Evolutionary conservation across 495 filamentous ascomycete genomes (phyloP).

Genomic region (Talaromyces ruber): DNA sequence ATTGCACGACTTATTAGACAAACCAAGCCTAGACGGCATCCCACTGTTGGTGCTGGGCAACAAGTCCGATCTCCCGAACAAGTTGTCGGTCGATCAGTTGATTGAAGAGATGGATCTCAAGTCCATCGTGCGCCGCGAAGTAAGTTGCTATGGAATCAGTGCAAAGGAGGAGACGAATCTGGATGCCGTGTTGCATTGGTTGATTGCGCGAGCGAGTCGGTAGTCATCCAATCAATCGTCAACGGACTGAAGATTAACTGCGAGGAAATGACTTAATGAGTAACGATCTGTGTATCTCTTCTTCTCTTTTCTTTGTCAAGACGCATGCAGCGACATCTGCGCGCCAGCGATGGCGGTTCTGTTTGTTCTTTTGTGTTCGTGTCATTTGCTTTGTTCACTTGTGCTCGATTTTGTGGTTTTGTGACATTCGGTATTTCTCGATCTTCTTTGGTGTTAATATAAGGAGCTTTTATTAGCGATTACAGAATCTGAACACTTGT

Average conservation of each 20-base stretch:
- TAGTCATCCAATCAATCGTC: not conserved
- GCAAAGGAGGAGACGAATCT: conserved; percentile 98
- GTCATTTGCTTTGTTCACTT: not conserved
- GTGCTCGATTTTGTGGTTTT: not conserved
- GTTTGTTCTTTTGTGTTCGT: conserved; percentile 7
- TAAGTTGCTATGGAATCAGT: conserved; percentile 98
- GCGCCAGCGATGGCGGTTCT: conserved; percentile 6
- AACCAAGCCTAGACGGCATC: conserved; percentile 79
- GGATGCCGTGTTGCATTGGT: conserved; percentile 93
- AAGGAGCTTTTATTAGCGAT: not conserved
- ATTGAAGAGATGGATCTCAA: conserved; percentile 91
- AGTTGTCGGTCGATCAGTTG: conserved; percentile 85
- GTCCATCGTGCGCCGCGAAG: conserved; percentile 81
- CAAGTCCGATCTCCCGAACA: conserved; percentile 86
- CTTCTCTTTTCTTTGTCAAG: not conserved
- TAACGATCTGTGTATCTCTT: conserved; percentile 10
- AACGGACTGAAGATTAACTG: not conserved
- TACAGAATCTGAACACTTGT: not conserved
- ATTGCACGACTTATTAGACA: conserved; percentile 79
- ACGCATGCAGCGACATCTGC: conserved; percentile 10
- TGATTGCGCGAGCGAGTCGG: conserved; percentile 76
- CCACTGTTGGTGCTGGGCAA: conserved; percentile 95
- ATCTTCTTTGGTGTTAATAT: not conserved
- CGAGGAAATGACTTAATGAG: conserved; percentile 15
- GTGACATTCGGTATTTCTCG: not conserved